Conservation (phyloP, 2,329 filamentous ascomycete genomes). For the Atkinsonella hypoxylon region DNA sequence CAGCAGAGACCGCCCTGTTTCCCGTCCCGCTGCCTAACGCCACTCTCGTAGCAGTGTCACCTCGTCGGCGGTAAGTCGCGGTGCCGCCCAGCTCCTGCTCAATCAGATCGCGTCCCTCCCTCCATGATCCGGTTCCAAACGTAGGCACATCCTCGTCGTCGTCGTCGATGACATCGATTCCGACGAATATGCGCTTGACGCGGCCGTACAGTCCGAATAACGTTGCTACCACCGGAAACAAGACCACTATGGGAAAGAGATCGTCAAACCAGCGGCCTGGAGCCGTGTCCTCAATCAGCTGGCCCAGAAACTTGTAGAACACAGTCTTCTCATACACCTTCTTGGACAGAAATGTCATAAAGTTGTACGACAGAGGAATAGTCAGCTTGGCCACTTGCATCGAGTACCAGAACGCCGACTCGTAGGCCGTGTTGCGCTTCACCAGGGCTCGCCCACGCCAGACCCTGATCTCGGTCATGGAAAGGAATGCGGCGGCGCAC, state of each 20-base stretch:
- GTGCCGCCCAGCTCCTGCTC: constrained; percentile 68
- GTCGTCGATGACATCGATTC: constrained; percentile 61
- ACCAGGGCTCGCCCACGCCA: constrained; percentile 93
- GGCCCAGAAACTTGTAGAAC: constrained; percentile 80
- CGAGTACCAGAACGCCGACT: constrained; percentile 92
- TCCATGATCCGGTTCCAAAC: constrained; percentile 75
- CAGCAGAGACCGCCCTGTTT: constrained; percentile 30
- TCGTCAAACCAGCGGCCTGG: constrained; percentile 76
- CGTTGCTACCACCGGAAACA: constrained; percentile 75
- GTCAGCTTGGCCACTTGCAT: constrained; percentile 86
- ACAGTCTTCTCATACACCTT: constrained; percentile 63
- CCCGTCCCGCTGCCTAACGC: constrained; percentile 14
- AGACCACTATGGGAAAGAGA: constrained; percentile 77
- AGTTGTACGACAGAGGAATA: constrained; percentile 91
- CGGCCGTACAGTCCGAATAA: constrained; percentile 83
- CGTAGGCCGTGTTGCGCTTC: constrained; percentile 78
- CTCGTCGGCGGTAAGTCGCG: constrained; percentile 38
- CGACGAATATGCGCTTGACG: constrained; percentile 70
- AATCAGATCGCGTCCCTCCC: constrained; percentile 82
- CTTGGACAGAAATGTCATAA: constrained; percentile 74
- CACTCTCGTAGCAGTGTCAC: constrained; percentile 27
- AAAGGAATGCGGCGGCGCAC: constrained; percentile 78
- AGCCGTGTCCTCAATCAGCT: constrained; percentile 70
- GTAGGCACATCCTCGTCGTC: constrained; percentile 49
- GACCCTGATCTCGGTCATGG: constrained; percentile 88